Evolutionary conservation across 177 flowering plant species (phyloP), one percentile per base, ranked within the genome.

Genomic region (Vitis hybrid): DNA sequence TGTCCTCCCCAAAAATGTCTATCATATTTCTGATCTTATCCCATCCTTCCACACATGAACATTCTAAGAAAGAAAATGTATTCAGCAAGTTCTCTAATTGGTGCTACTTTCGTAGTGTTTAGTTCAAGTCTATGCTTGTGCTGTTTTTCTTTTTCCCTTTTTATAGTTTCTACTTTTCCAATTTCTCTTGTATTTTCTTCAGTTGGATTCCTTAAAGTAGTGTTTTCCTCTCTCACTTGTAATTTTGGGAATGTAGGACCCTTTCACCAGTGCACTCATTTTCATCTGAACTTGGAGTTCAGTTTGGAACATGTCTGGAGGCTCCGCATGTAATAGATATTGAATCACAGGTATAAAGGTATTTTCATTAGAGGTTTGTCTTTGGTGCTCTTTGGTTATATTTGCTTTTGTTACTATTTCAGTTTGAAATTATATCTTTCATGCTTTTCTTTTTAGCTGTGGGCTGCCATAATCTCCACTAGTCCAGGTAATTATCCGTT

Each of bases 261-360:
- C 82, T 96, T 52, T 93, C 99, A 56, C 99, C 99, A 21, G 79
- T 92, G 92, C 75, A 67, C 64, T 90, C 99, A 21, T 93, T 96
- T 76, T 85, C 97, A 62, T 90, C 98, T 70, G 99, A 96, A 81
- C 97, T 96, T 77, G 99, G 98, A 48, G 87, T 89, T 77, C 90
- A 86, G 72, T 96, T 96, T 86, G 97, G 90, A 64, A 85, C 94
- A 72, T 86, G 83, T 72, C 82, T 96, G 81, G 99, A 96, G 81
- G 98, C 99, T 79, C 98, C 97, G 66, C 99, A 96, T 86, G 95
- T 96, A 58, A 89, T 96, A 71, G 90, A 96, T 81, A 83, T 82
- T 62, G 89, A 88, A 60, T 84, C 93, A 51, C 98, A 93, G 96
- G 99, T 93, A 60, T 34, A 69, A 21, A 14, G 62, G 52, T 1